Base-by-base conservation (phyloP, 495 filamentous ascomycete genomes). In the Haplographium delicatum region DNA sequence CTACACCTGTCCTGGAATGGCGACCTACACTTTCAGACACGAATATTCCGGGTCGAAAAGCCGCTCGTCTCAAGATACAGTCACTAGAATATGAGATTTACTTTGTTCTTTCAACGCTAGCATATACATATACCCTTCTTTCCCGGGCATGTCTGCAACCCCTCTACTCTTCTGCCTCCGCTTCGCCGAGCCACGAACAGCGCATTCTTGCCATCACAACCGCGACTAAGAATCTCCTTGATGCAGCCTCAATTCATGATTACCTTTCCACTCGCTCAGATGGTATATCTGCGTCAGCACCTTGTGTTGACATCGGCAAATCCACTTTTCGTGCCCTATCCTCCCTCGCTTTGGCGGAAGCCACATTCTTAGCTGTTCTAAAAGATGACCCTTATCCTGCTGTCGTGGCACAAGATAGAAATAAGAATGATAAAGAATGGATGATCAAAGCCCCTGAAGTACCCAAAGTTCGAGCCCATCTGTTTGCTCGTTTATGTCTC, bases 371-470 rank as follows among this genome's bases (percentile, higher is more conserved):
- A 2, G 86, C 89, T 2, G 89, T 96, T 1, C 66, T 91, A 24
- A 96, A 95, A 59, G 91, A 96, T 57, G 93, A 98, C 61, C 88
- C 91, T 0, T 96, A 97, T 58, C 82, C 93, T 1, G 81, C 82
- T 2, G 78, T 79, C 11, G 84, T 89, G 25, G 80, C 86, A 9
- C 85, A 89, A 48, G 78, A 81, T 39, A 75, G 88, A 26, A 90
- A 93, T 58, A 76, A 81, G 23, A 81, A 85, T 53, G 86, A 89
- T 64, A 85, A 76, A 27, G 89, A 94, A 56, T 96, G 90, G 90
- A 95, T 95, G 89, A 86, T 90, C 57, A 84, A 83, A 59, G 76
- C 85, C 1, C 88, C 89, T 10, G 82, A 87, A 44, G 86, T 95
- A 22, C 88, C 88, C 20, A 90, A 89, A 59, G 89, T 96, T 16